Evolutionary conservation across 805 yeast genomes (phyloP), one percentile per base, ranked within the genome.

Genomic region (Candida manassasensis): DNA sequence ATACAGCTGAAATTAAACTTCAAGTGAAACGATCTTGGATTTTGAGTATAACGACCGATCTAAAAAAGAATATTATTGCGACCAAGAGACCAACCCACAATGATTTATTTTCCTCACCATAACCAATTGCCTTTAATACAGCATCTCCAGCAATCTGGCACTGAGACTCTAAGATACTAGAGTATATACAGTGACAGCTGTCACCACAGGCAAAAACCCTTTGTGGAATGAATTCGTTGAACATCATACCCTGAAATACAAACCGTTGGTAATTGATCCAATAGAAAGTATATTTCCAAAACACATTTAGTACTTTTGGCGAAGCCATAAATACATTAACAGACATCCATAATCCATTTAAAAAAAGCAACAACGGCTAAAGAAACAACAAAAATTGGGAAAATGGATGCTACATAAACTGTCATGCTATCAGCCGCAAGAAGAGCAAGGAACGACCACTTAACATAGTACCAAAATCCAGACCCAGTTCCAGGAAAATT

Each of bases 161-260:
- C 36, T 55, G 53, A 18, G 15, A 39, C 14, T 47, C 49, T 24
- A 62, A 47, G 3, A 40, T 40, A 6, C 62, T 51, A 4, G 44
- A 24, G 38, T 55, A 62, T 59, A 61, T 53, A 40, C 69, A 63
- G 18, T 57, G 60, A 37, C 67, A 63, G n/a, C 40, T 32, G 13
- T 44, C 58, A 36, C 64, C 67, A 45, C 69, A 63, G 8, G 44
- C 26, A 35, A 45, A 63, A n/a, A 45, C 41, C n/a, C n/a, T n/a
- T 4, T 57, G 44, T 15, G 49, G 35, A 16, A 39, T 38, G 40
- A 63, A 59, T 42, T 63, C 63, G 35, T 63, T 63, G 50, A 59
- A 59, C 67, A 63, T 63, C 67, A 63, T 63, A 9, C 68, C 69
- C 38, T 63, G 67, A 43, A 63, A 63, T 4, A 63, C 69, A 39